phyloP scores from a whole-genome alignment of 2,329 filamentous ascomycete species.

The Chaetothyriales sp. region DNA sequence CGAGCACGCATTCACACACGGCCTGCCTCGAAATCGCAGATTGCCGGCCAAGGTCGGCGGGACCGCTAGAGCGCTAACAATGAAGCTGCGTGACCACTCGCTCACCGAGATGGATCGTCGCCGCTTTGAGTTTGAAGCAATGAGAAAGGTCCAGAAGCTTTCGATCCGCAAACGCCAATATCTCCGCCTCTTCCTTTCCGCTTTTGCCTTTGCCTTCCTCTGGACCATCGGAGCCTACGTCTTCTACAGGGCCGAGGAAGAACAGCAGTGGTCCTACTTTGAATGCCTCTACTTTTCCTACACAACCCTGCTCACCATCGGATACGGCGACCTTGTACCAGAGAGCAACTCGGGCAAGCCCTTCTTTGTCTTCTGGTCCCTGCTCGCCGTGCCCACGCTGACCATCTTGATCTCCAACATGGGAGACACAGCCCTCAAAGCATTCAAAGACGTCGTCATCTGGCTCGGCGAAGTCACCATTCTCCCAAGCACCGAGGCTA shows the following conservation, averaged over 20 bases:
- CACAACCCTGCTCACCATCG: slow-evolving; percentile 40
- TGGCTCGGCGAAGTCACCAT: slow-evolving; percentile 43
- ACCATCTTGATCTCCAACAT: slow-evolving; percentile 43
- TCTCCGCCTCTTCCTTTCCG: slow-evolving; percentile 28
- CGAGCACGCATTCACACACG: not conserved
- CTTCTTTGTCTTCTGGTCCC: slow-evolving; percentile 45
- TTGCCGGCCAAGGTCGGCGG: slow-evolving; percentile 5
- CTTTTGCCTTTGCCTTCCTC: slow-evolving; percentile 22
- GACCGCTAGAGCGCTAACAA: slow-evolving; percentile 5
- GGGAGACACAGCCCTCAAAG: slow-evolving; percentile 41
- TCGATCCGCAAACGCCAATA: slow-evolving; percentile 31
- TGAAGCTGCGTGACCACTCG: slow-evolving; percentile 9
- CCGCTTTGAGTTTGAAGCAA: slow-evolving; percentile 30
- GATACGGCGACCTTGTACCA: slow-evolving; percentile 39
- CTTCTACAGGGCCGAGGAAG: slow-evolving; percentile 35
- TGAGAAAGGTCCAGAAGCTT: slow-evolving; percentile 32
- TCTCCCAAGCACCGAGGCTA: slow-evolving; percentile 35
- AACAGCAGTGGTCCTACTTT: slow-evolving; percentile 40
- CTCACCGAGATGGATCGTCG: slow-evolving; percentile 15
- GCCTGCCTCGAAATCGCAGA: not conserved
- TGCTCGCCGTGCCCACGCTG: slow-evolving; percentile 41
- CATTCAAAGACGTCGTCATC: slow-evolving; percentile 41
- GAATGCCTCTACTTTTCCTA: slow-evolving; percentile 41
- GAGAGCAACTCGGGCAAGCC: slow-evolving; percentile 38
- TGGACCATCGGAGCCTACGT: slow-evolving; percentile 39